Evolutionary conservation across 352 stramenopile species (phyloP).

Genomic region (Thraustochytrium striatum): DNA sequence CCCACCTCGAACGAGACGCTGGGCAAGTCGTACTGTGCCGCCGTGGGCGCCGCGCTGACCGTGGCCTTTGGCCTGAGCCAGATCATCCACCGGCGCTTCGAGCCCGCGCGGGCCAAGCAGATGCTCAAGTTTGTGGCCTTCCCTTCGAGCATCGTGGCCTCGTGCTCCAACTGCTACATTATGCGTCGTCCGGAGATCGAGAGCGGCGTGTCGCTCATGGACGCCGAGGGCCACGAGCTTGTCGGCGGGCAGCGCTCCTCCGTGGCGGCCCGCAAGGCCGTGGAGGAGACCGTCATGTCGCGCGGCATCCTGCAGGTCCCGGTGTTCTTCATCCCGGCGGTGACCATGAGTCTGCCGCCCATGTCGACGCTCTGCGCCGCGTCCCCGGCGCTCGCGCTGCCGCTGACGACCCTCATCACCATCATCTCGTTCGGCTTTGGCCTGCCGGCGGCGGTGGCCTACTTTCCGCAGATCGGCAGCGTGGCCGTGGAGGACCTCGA

Average conservation of each 20-base stretch:
- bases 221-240: constrained; percentile 54
- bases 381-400: constrained; percentile 55
- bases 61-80: constrained; percentile 65
- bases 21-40: constrained; percentile 59
- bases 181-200: constrained; percentile 66
- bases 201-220: constrained; percentile 59
- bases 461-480: constrained; percentile 65
- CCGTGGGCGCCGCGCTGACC: constrained; percentile 61
- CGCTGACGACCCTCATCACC: constrained; percentile 64
- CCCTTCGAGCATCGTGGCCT: constrained; percentile 62
- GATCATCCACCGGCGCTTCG: constrained; percentile 59
- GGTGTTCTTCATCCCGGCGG: constrained; percentile 63
- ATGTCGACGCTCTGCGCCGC: constrained; percentile 51
- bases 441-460: constrained; percentile 60
- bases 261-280: constrained; percentile 59
- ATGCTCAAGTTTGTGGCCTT: constrained; percentile 67
- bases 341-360: constrained; percentile 55
- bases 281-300: constrained; percentile 62
- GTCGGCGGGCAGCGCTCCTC: constrained; percentile 56
- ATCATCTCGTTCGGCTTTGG: constrained; percentile 64
- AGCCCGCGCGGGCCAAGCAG: constrained; percentile 53
- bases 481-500: constrained; percentile 61
- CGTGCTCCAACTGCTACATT: constrained; percentile 69
- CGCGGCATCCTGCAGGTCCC: constrained; percentile 64
- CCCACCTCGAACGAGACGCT: constrained; percentile 57